phyloP scores from a whole-genome alignment of 2,329 filamentous ascomycete genomes.

The Talaromyces pinophilus region DNA sequence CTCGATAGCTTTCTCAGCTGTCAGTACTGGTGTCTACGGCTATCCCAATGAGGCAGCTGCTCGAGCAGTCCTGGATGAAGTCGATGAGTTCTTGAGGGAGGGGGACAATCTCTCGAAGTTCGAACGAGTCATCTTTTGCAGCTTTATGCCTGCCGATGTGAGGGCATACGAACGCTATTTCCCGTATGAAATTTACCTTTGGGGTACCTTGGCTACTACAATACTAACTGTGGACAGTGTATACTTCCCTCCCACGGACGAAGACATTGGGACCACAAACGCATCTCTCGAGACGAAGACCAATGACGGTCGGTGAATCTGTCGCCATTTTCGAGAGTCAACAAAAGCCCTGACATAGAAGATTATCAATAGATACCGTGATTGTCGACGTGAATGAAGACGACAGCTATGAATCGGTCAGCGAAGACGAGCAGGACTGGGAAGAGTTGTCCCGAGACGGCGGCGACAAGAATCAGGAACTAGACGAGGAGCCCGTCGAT shows the following conservation, averaged over 20 bases:
- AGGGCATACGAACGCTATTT: constrained; percentile 68
- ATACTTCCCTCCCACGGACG: constrained; percentile 51
- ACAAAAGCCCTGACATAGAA: not conserved
- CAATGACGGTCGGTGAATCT: constrained; percentile 50
- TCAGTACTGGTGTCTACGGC: constrained; percentile 89
- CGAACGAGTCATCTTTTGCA: constrained; percentile 79
- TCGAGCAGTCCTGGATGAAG: constrained; percentile 65
- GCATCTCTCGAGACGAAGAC: constrained; percentile 49
- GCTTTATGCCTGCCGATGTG: constrained; percentile 77
- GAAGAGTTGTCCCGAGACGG: constrained; percentile 40
- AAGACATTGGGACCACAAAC: constrained; percentile 33
- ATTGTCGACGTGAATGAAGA: constrained; percentile 18
- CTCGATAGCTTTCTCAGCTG: constrained; percentile 76
- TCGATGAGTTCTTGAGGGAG: constrained; percentile 56
- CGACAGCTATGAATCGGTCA: constrained; percentile 25
- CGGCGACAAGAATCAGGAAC: constrained; percentile 28
- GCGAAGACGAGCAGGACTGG: constrained; percentile 45
- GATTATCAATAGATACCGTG: constrained; percentile 14
- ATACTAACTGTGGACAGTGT: constrained; percentile 34
- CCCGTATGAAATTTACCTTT: constrained; percentile 63
- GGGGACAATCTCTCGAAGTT: constrained; percentile 50
- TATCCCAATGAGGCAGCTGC: constrained; percentile 78
- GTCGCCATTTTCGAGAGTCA: constrained; percentile 39
- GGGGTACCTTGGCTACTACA: constrained; percentile 5
- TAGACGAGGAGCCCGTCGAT: constrained; percentile 39